These are phyloP conservation scores for Flaveria sonorensis DNA, from an alignment of 129 eudicot genomes.

Conservation along the genomic window DNA sequence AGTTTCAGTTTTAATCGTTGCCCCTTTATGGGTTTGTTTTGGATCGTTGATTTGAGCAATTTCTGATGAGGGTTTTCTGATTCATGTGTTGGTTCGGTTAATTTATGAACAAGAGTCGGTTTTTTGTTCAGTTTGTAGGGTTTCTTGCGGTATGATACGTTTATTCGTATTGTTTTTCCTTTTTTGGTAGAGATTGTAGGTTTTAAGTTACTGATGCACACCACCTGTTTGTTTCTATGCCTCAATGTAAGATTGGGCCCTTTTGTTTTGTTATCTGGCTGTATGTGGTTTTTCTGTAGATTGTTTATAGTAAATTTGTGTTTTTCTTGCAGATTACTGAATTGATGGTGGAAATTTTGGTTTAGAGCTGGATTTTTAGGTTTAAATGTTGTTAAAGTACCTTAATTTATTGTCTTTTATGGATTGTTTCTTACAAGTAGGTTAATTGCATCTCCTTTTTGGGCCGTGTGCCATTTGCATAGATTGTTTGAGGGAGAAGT, in stretches of 20 bases:
- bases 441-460: constrained; percentile 10
- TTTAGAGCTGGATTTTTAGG: not conserved
- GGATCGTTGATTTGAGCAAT: constrained; percentile 16
- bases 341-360: constrained; percentile 7
- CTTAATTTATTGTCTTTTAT: constrained; percentile 10
- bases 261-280: constrained; percentile 11
- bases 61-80: constrained; percentile 21
- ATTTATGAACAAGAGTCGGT: constrained; percentile 13
- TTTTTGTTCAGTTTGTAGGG: constrained; percentile 28
- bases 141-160: constrained; percentile 8
- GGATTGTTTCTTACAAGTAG: not conserved
- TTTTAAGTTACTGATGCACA: constrained; percentile 25
- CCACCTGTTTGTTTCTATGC: constrained; percentile 33
- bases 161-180: not conserved
- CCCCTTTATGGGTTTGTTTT: constrained; percentile 28
- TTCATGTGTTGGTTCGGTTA: not conserved
- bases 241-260: constrained; percentile 11
- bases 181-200: constrained; percentile 7
- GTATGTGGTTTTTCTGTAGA: constrained; percentile 14
- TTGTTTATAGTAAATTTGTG: constrained; percentile 4
- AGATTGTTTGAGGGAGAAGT: constrained; percentile 22
- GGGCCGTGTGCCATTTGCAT: constrained; percentile 6
- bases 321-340: constrained; percentile 2
- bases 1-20: constrained; percentile 9
- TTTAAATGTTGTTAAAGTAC: not conserved